Conservation (phyloP, 768 basidiomycete species). For the Pilatotrama ljubarskyi region DNA sequence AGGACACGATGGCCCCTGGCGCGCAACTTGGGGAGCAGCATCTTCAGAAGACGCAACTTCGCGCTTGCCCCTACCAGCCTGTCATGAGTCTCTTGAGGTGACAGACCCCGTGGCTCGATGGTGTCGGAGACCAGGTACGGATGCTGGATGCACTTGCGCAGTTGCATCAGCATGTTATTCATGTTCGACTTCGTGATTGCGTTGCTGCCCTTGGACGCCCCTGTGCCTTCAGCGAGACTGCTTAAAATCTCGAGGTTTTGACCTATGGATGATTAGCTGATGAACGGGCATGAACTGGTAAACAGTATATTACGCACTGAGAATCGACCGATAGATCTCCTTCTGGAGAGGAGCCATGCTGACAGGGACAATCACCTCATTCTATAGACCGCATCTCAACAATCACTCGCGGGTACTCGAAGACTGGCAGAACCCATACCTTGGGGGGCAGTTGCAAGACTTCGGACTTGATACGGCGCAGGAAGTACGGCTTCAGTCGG, state of each 20-base stretch:
- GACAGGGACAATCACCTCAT: slow-evolving; percentile 89
- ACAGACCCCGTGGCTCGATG: slow-evolving; percentile 71
- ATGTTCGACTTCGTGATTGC: slow-evolving; percentile 53
- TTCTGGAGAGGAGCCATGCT: slow-evolving; percentile 86
- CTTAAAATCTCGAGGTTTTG: slow-evolving; percentile 70
- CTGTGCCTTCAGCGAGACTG: slow-evolving; percentile 49
- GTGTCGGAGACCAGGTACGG: slow-evolving; percentile 82
- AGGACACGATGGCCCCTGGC: slow-evolving; percentile 86
- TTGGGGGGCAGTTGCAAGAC: slow-evolving; percentile 91
- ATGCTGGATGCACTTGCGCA: slow-evolving; percentile 89
- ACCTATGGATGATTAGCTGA: slow-evolving; percentile 43
- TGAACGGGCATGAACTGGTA: slow-evolving; percentile 12
- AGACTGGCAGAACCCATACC: slow-evolving; percentile 42
- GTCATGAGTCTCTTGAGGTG: slow-evolving; percentile 63
- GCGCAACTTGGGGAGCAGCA: slow-evolving; percentile 79
- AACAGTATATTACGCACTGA: slow-evolving; percentile 57
- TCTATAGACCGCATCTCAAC: slow-evolving; percentile 43
- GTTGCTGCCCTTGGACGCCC: slow-evolving; percentile 32
- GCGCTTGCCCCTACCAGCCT: slow-evolving; percentile 81
- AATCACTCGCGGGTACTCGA: neutral
- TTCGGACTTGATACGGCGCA: slow-evolving; percentile 91
- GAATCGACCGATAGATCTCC: slow-evolving; percentile 82
- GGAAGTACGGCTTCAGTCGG: slow-evolving; percentile 83
- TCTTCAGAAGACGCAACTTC: slow-evolving; percentile 80
- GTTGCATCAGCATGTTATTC: slow-evolving; percentile 85